These are phyloP conservation scores for Aspergillus quadrilineatus DNA, from an alignment of 2,329 filamentous ascomycete genomes.

Conservation along the genomic window DNA sequence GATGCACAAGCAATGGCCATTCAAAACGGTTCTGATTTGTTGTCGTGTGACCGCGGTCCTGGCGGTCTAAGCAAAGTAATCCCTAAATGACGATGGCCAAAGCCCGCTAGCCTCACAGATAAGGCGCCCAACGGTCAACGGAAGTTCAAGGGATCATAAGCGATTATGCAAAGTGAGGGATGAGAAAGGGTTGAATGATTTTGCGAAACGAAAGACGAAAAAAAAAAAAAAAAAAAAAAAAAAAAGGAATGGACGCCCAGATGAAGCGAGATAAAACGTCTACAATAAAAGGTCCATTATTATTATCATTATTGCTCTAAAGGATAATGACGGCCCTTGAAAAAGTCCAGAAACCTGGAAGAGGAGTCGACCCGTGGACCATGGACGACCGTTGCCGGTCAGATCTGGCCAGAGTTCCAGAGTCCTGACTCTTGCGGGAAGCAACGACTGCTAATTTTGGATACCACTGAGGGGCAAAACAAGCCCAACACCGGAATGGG, in stretches of 20 bases:
- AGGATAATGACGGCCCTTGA: not conserved
- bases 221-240: not conserved
- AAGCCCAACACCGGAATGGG: not conserved
- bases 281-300: conserved; percentile 1
- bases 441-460: not conserved
- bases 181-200: not conserved
- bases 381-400: not conserved
- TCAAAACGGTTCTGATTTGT: conserved; percentile 5
- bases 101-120: conserved; percentile 1
- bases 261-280: not conserved
- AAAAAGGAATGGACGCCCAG: not conserved
- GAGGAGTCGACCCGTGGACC: not conserved
- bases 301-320: not conserved
- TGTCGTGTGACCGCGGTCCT: conserved; percentile 11
- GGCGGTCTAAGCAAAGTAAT: conserved; percentile 1
- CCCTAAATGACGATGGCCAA: not conserved
- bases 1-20: conserved; percentile 14
- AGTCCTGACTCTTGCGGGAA: not conserved
- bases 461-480: not conserved
- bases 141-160: not conserved
- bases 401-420: not conserved
- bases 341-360: conserved; percentile 1
- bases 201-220: not conserved
- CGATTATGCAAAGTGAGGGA: not conserved
- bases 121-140: conserved; percentile 5